These are phyloP conservation scores for Paramecium sexaurelia DNA, from an alignment of 73 alveolate genomes.

Conservation along the genomic window DNA sequence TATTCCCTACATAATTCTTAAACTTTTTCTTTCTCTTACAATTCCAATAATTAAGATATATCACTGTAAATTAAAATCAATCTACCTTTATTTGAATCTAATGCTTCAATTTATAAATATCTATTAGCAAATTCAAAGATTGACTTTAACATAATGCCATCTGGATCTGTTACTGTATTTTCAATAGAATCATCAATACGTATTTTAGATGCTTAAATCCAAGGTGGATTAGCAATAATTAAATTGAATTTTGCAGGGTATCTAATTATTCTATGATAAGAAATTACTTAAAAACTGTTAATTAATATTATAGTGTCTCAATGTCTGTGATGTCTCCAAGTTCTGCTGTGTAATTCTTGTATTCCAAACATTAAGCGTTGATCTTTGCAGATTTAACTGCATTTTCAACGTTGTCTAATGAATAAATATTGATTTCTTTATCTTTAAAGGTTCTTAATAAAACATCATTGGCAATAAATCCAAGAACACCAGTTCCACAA, in stretches of 20 bases:
- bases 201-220: constrained; percentile 66
- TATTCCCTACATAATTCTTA: constrained; percentile 62
- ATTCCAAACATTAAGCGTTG: constrained; percentile 62
- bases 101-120: constrained; percentile 30
- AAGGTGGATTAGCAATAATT: constrained; percentile 73
- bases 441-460: neutral
- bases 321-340: neutral
- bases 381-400: constrained; percentile 72
- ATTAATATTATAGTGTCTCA: neutral
- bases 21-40: constrained; percentile 47
- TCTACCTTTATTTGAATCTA: constrained; percentile 62
- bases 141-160: constrained; percentile 59
- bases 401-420: constrained; percentile 61
- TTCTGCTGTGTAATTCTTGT: constrained; percentile 49
- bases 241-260: constrained; percentile 57
- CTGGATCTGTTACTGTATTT: constrained; percentile 64
- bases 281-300: constrained; percentile 25
- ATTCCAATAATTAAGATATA: constrained; percentile 63
- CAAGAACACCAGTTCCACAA: constrained; percentile 74
- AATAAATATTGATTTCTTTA: constrained; percentile 59
- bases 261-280: neutral
- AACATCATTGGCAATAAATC: constrained; percentile 63
- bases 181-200: constrained; percentile 53
- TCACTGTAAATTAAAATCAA: constrained; percentile 70
- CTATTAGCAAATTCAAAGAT: constrained; percentile 54